phyloP scores from a whole-genome alignment of 495 filamentous ascomycete genomes.

The Bombardia bombarda region DNA sequence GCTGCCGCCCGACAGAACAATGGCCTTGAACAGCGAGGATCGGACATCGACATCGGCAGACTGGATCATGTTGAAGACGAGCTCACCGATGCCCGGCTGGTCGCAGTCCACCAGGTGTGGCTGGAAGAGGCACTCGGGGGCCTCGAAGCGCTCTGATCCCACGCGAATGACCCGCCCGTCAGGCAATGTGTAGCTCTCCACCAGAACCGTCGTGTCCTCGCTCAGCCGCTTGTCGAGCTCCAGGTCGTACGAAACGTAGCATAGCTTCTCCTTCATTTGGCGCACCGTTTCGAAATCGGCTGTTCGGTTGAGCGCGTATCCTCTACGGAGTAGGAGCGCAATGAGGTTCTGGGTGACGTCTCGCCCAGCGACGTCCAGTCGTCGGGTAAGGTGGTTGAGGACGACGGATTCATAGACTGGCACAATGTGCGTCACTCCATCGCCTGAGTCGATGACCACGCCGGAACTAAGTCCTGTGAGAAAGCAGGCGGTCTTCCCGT shows the following conservation, averaged over 20 bases:
- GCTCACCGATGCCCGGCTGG: conserved; percentile 91
- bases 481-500: background rate
- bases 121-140: conserved; percentile 97
- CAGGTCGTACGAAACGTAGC: conserved; percentile 98
- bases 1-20: conserved; percentile 91
- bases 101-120: conserved; percentile 97
- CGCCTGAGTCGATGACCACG: conserved; percentile 95
- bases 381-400: conserved; percentile 88
- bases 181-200: conserved; percentile 94
- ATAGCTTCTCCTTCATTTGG: conserved; percentile 99
- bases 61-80: conserved; percentile 98
- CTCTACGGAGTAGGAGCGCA: conserved; percentile 84
- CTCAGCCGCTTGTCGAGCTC: conserved; percentile 91
- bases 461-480: conserved; percentile 78
- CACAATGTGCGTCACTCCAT: conserved; percentile 97
- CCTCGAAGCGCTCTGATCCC: conserved; percentile 94
- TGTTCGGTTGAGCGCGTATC: conserved; percentile 95
- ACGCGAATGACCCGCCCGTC: conserved; percentile 94
- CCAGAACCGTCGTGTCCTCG: conserved; percentile 95
- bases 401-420: conserved; percentile 97
- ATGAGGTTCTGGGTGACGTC: conserved; percentile 98
- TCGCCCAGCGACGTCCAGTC: conserved; percentile 90
- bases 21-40: conserved; percentile 87
- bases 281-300: conserved; percentile 99
- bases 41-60: conserved; percentile 91